Base-by-base conservation (phyloP, 75 land plant species). In the Picea glauca region DNA sequence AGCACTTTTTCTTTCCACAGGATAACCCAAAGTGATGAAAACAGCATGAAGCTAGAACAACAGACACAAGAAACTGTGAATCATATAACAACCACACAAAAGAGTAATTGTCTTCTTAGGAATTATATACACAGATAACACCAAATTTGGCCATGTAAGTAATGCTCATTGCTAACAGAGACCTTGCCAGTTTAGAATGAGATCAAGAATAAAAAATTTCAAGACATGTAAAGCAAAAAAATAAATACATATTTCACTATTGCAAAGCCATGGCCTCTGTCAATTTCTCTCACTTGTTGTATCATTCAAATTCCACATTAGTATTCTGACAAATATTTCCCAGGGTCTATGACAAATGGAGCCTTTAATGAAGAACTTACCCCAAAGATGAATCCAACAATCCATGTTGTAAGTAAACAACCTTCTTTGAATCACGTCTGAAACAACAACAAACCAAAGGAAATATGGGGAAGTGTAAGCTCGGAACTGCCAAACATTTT, bases 311-410 rank as follows among this genome's bases (percentile, higher is more conserved):
- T 70, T 43, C 54, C 73, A 70, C 4, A 43, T 43, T 2, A 50
- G 17, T 12, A 75, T 20, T 61, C 5, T 38, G 3, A n/a, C n/a
- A 43, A 70, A 18, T n/a, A 43, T 67, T 67, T 32, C 6, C 46
- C 72, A 17, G 9, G 40, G 17, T 43, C 5, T 8, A 77, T 21
- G 30, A 18, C 5, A 58, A n/a, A 59, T 18, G 75, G 12, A 60
- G 18, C 13, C 33, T 38, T 31, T 58, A 23, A 77, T 60, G 12
- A 32, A 17, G 21, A 31, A 83, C 92, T 85, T 80, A 97, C 96
- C 99, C 98, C 87, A 98, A 84, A 21, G 99, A 98, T n/a, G 99
- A 90, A 83, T 98, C 98, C 80, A 98, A 72, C 78, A 98, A 70
- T 60, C 99, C 99, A 88, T 98, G 99, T 75, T 93, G 99, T 78